phyloP scores from a whole-genome alignment of 2,329 filamentous ascomycete species.

The Rutstroemia sp. region DNA sequence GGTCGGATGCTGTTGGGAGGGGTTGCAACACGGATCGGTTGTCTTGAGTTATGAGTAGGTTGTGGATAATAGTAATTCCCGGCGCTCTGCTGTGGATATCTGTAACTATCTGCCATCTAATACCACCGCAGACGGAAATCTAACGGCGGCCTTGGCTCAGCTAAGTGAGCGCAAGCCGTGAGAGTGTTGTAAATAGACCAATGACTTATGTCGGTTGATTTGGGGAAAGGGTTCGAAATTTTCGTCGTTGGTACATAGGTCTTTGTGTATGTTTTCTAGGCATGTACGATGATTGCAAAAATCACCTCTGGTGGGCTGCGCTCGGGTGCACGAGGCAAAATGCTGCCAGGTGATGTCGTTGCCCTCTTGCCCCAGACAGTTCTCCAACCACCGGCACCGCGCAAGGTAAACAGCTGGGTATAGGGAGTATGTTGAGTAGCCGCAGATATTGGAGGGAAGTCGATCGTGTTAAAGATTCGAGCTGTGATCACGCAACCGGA shows the following conservation, averaged over 20 bases:
- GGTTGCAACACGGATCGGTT: slow-evolving; percentile 35
- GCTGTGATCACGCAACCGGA: slow-evolving; percentile 1
- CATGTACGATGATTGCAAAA: slow-evolving; percentile 22
- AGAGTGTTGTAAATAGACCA: slow-evolving; percentile 2
- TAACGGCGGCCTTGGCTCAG: slow-evolving; percentile 20
- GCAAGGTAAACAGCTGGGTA: background rate
- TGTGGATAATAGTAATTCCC: slow-evolving; percentile 52
- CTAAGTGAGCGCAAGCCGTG: slow-evolving; percentile 19
- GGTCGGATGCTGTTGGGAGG: slow-evolving; percentile 38
- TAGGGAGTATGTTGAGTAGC: background rate
- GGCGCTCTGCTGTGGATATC: slow-evolving; percentile 52
- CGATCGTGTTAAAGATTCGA: background rate
- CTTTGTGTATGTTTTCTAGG: slow-evolving; percentile 18
- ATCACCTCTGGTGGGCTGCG: slow-evolving; percentile 1
- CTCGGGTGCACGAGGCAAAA: slow-evolving; percentile 2
- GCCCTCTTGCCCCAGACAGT: background rate
- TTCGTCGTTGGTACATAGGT: slow-evolving; percentile 32
- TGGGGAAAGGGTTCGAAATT: slow-evolving; percentile 23
- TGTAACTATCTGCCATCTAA: slow-evolving; percentile 66
- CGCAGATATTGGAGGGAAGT: background rate
- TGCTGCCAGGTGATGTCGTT: background rate
- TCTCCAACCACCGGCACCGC: background rate
- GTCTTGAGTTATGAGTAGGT: slow-evolving; percentile 36
- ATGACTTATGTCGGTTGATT: slow-evolving; percentile 23
- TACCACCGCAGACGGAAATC: slow-evolving; percentile 22